Conservation (phyloP, 345 rosid genomes). For the Sisymbrium altissimum region DNA sequence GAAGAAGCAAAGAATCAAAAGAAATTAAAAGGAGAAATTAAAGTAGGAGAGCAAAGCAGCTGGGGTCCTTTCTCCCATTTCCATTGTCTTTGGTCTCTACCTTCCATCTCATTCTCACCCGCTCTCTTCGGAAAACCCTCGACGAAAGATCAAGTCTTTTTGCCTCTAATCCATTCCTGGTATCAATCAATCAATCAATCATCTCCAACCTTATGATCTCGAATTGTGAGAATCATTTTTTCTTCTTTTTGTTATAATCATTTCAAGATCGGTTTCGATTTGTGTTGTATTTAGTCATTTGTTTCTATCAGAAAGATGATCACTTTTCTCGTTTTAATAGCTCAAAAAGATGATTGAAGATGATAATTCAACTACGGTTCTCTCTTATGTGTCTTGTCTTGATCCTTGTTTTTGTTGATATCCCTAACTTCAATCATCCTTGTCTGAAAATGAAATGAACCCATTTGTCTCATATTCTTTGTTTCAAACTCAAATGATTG, state of each 20-base stretch:
- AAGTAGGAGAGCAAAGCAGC: slow-evolving; percentile 24
- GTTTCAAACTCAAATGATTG: background rate
- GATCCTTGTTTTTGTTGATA: background rate
- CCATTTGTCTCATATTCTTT: background rate
- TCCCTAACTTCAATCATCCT: background rate
- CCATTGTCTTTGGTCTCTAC: slow-evolving; percentile 17
- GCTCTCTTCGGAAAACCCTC: slow-evolving; percentile 17
- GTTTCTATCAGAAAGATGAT: too few species aligned
- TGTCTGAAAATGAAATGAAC: background rate
- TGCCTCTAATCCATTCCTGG: background rate
- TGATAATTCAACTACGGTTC: background rate
- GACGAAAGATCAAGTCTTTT: background rate
- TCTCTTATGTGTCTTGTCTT: background rate
- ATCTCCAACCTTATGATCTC: slow-evolving; percentile 25
- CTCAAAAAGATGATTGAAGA: slow-evolving; percentile 7
- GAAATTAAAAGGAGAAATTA: background rate
- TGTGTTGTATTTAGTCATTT: background rate
- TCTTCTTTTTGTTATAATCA: background rate
- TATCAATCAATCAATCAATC: slow-evolving; percentile 13
- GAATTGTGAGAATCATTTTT: slow-evolving; percentile 18
- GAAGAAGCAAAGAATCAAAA: background rate
- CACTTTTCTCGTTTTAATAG: slow-evolving; percentile 2
- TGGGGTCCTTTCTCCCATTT: background rate
- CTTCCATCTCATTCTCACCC: background rate
- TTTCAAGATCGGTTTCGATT: slow-evolving; percentile 17